These are phyloP conservation scores for Megacollybia platyphylla DNA, from an alignment of 1,284 basidiomycete genomes.

Conservation along the genomic window DNA sequence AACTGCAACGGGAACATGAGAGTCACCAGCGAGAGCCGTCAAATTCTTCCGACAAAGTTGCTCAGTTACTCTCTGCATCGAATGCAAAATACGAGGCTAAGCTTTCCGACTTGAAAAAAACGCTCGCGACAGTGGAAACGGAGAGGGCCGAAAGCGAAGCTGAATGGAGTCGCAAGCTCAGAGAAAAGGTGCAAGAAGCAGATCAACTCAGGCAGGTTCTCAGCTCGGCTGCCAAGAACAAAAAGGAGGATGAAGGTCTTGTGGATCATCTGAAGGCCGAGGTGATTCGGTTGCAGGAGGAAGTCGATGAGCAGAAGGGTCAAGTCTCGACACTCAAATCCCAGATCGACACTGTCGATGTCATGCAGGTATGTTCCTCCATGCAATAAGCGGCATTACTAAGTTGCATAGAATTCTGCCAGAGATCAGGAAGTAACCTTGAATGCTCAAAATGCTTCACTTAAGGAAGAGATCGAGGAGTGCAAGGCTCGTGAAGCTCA, in stretches of 20 bases:
- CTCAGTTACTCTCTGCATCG: constrained; percentile 62
- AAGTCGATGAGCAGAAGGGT: constrained; percentile 29
- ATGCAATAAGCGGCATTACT: not conserved
- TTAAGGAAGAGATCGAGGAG: constrained; percentile 56
- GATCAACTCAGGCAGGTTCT: constrained; percentile 58
- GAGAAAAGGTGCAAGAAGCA: constrained; percentile 64
- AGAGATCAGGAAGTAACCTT: constrained; percentile 31
- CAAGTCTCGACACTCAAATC: constrained; percentile 35
- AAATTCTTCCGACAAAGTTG: constrained; percentile 57
- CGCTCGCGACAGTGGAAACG: constrained; percentile 44
- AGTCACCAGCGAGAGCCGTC: constrained; percentile 27
- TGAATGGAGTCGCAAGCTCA: constrained; percentile 73
- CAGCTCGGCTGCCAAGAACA: constrained; percentile 39
- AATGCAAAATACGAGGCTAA: constrained; percentile 70
- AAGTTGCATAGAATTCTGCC: constrained; percentile 25
- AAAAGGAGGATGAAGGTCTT: constrained; percentile 46
- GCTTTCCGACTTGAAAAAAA: constrained; percentile 54
- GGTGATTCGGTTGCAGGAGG: constrained; percentile 38
- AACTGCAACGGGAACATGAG: constrained; percentile 48
- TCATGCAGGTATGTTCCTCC: constrained; percentile 42
- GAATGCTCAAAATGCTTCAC: constrained; percentile 25
- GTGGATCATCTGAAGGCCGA: constrained; percentile 41
- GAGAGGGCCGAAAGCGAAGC: constrained; percentile 74
- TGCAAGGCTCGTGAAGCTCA: constrained; percentile 51
- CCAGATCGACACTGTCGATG: constrained; percentile 36